Conservation (phyloP, 2,329 filamentous ascomycete genomes). For the Cryphonectria nitschkei region DNA sequence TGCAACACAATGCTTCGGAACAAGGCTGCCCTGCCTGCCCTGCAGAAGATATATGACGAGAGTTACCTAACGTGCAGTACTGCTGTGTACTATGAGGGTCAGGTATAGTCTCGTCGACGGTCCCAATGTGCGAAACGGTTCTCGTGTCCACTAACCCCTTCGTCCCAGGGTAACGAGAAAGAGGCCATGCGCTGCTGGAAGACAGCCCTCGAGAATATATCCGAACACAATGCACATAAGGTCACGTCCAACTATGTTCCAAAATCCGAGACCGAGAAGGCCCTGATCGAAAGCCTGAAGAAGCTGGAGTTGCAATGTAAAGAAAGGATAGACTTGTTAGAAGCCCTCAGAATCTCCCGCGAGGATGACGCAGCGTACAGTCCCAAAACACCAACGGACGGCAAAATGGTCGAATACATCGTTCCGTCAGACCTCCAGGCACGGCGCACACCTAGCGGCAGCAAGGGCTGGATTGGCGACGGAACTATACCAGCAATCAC, state of each 20-base stretch:
- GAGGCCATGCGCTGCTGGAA: constrained; percentile 93
- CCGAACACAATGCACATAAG: constrained; percentile 80
- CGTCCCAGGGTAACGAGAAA: constrained; percentile 76
- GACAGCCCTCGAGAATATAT: constrained; percentile 84
- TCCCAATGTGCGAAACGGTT: neutral
- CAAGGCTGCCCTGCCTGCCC: constrained; percentile 62
- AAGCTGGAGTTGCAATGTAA: constrained; percentile 90
- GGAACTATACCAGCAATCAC: constrained; percentile 81
- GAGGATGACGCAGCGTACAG: constrained; percentile 43
- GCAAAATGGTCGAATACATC: constrained; percentile 25
- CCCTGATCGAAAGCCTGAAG: constrained; percentile 78
- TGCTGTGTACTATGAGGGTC: constrained; percentile 92
- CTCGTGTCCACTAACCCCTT: constrained; percentile 12
- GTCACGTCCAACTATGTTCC: constrained; percentile 70
- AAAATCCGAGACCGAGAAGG: constrained; percentile 80
- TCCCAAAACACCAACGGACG: constrained; percentile 30
- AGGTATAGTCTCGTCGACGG: constrained; percentile 59
- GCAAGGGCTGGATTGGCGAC: constrained; percentile 71
- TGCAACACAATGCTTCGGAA: constrained; percentile 55
- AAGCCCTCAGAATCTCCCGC: constrained; percentile 74
- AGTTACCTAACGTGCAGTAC: constrained; percentile 94
- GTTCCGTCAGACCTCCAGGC: constrained; percentile 30
- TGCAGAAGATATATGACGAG: constrained; percentile 98
- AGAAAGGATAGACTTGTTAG: constrained; percentile 86
- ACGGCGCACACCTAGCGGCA: constrained; percentile 23